Evolutionary conservation across 768 basidiomycete species (phyloP).

Genomic region (Phaeotremella skinneri): DNA sequence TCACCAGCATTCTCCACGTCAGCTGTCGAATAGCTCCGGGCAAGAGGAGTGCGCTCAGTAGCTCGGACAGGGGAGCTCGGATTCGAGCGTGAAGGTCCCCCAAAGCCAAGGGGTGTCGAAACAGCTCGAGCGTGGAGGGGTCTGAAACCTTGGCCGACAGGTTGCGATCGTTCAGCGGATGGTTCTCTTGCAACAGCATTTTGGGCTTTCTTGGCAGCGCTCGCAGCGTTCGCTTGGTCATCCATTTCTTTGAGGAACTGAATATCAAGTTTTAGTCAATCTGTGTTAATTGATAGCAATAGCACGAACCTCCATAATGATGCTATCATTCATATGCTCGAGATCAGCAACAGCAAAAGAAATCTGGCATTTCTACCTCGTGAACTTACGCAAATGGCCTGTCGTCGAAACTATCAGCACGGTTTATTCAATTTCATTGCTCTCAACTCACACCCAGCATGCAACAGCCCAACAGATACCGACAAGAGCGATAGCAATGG

Average conservation of each 20-base stretch:
- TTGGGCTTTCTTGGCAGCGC: slow-evolving; percentile 9
- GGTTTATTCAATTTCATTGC: not conserved
- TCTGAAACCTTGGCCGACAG: slow-evolving; percentile 54
- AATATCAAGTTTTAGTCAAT: slow-evolving; percentile 2
- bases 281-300: not conserved
- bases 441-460: slow-evolving; percentile 69
- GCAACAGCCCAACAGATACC: slow-evolving; percentile 97
- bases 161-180: slow-evolving; percentile 24
- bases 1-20: slow-evolving; percentile 49
- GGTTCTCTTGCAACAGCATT: slow-evolving; percentile 9
- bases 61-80: slow-evolving; percentile 28
- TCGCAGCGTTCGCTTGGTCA: slow-evolving; percentile 42
- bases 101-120: slow-evolving; percentile 38
- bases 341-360: no score
- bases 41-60: slow-evolving; percentile 50
- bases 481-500: slow-evolving; percentile 73
- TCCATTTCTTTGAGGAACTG: slow-evolving; percentile 74
- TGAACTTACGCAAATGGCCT: slow-evolving; percentile 66
- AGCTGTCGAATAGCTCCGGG: slow-evolving; percentile 52
- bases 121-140: slow-evolving; percentile 49
- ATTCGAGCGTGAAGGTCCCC: slow-evolving; percentile 26
- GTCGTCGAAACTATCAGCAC: not conserved
- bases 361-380: not conserved
- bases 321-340: no score
- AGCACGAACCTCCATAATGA: slow-evolving; percentile 83